Conservation (phyloP, 202 grass and related monocot genomes). For the Setaria viridis region DNA sequence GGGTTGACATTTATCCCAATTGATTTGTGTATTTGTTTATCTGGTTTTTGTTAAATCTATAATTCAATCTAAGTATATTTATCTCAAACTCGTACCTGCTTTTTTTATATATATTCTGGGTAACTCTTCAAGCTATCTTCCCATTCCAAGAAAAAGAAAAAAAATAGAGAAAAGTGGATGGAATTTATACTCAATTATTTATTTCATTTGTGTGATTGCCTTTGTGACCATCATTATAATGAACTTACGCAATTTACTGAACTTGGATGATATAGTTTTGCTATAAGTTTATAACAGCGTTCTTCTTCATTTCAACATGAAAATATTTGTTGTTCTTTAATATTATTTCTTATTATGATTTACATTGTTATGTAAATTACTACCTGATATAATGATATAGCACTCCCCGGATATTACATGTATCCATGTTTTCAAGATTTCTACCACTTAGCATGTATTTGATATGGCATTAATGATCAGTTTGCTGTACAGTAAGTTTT, state of each 20-base stretch:
- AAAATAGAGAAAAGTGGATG: not conserved
- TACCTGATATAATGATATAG: not conserved
- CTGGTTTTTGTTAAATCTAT: too few species aligned
- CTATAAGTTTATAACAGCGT: not conserved
- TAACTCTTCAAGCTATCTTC: conserved; percentile 2
- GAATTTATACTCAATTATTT: not conserved
- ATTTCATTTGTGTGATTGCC: not conserved
- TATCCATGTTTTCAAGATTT: conserved; percentile 9
- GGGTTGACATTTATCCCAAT: too few species aligned
- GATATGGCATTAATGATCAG: conserved; percentile 1
- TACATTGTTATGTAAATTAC: not conserved
- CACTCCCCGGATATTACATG: not conserved
- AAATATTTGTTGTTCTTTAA: not conserved
- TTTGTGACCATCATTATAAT: not conserved
- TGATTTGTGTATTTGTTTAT: not conserved
- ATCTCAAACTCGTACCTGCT: not conserved
- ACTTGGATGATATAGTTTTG: not conserved
- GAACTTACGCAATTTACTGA: conserved; percentile 2
- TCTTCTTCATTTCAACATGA: not conserved
- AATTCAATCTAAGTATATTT: not conserved
- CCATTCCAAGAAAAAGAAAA: not conserved
- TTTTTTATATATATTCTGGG: not conserved
- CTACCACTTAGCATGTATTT: conserved; percentile 12
- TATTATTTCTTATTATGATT: not conserved
- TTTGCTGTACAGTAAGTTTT: not conserved